Evolutionary conservation across 768 basidiomycete genomes (phyloP).

Genomic region (Leccinum sublutescens): DNA sequence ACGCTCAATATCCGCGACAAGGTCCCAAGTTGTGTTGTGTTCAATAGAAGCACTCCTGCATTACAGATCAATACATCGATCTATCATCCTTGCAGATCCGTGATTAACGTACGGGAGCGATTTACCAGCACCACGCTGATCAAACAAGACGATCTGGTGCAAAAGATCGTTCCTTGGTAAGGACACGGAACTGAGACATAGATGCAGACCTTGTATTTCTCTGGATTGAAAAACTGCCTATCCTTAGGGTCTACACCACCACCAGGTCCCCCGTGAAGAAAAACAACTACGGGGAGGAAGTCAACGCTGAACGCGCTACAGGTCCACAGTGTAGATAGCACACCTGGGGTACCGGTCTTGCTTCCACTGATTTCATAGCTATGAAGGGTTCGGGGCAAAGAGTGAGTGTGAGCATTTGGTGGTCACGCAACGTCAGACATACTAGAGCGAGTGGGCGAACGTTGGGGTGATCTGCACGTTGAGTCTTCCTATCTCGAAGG

Average conservation of each 20-base stretch:
- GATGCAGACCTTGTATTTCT: slow-evolving; percentile 69
- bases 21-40: slow-evolving; percentile 93
- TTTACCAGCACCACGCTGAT: slow-evolving; percentile 88
- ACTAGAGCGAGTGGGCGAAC: slow-evolving; percentile 72
- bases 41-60: slow-evolving; percentile 67
- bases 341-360: slow-evolving; percentile 72
- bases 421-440: slow-evolving; percentile 26
- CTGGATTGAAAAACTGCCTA: slow-evolving; percentile 77
- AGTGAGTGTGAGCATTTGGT: not conserved
- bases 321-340: slow-evolving; percentile 6
- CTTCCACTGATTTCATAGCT: slow-evolving; percentile 86
- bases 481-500: slow-evolving; percentile 61
- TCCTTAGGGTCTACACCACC: slow-evolving; percentile 70
- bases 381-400: not conserved
- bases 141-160: slow-evolving; percentile 75
- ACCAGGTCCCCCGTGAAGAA: slow-evolving; percentile 84
- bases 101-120: slow-evolving; percentile 66
- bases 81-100: not conserved
- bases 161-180: slow-evolving; percentile 6
- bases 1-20: slow-evolving; percentile 87
- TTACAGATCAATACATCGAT: slow-evolving; percentile 4
- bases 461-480: slow-evolving; percentile 57
- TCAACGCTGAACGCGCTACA: not conserved
- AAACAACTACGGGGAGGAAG: slow-evolving; percentile 53
- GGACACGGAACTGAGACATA: not conserved